These are phyloP conservation scores for Akanthomyces lecanii DNA, from an alignment of 2,329 filamentous ascomycete species.

Conservation along the genomic window DNA sequence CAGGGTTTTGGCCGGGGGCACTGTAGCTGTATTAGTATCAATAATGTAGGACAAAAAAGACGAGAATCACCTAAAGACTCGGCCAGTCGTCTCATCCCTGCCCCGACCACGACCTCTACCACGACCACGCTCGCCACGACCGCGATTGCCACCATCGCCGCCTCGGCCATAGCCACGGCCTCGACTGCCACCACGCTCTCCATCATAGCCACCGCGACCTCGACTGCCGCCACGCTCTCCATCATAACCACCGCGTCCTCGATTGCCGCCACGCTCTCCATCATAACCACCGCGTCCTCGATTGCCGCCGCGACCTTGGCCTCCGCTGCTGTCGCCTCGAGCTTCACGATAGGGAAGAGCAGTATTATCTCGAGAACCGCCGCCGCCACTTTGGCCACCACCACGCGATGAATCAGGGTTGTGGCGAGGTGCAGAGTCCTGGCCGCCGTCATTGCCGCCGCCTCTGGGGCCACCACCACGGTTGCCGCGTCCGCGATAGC, in stretches of 20 bases:
- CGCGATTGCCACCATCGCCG: slow-evolving; percentile 22
- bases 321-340: slow-evolving; percentile 19
- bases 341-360: slow-evolving; percentile 7
- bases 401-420: background rate
- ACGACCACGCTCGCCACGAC: slow-evolving; percentile 22
- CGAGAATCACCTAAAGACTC: slow-evolving; percentile 12
- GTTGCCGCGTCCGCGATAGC: background rate
- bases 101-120: slow-evolving; percentile 19
- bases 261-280: slow-evolving; percentile 18
- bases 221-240: slow-evolving; percentile 18
- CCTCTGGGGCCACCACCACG: background rate
- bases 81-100: background rate
- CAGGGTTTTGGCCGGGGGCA: slow-evolving; percentile 15
- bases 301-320: slow-evolving; percentile 18
- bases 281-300: slow-evolving; percentile 18
- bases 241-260: slow-evolving; percentile 18
- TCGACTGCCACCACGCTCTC: slow-evolving; percentile 5
- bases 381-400: slow-evolving; percentile 18
- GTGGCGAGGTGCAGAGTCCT: background rate
- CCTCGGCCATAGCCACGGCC: slow-evolving; percentile 18
- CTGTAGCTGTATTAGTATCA: slow-evolving; percentile 1
- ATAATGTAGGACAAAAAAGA: background rate
- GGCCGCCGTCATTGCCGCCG: background rate
- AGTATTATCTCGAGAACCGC: background rate
- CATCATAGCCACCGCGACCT: slow-evolving; percentile 20